Percentiles rank a stretch among this genome's conserved stretches.
Conservation (phyloP, 2,329 filamentous ascomycete genomes). For the Aspergillus felis region DNA sequence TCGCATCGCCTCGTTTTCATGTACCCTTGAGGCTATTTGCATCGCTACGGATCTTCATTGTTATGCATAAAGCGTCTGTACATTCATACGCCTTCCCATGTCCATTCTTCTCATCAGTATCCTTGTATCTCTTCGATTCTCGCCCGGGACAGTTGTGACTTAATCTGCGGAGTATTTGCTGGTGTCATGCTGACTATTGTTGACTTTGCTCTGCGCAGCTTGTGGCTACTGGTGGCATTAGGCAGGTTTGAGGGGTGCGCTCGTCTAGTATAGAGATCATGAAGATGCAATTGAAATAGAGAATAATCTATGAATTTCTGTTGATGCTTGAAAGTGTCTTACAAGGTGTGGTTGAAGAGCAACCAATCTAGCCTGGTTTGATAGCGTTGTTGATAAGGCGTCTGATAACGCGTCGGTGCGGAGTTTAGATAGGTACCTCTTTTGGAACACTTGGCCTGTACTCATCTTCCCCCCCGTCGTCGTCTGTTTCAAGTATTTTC, state of each 20-base stretch:
- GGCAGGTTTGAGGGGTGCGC: not conserved
- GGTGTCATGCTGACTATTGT: not conserved
- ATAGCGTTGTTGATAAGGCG: not conserved
- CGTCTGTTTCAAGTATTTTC: conserved; percentile 4
- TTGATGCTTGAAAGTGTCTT: not conserved
- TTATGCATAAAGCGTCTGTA: conserved; percentile 11
- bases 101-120: conserved; percentile 1
- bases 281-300: not conserved
- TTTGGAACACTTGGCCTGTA: conserved; percentile 18
- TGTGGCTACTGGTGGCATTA: not conserved
- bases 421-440: not conserved
- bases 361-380: not conserved
- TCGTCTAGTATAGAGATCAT: not conserved
- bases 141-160: not conserved
- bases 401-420: conserved; percentile 6
- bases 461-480: not conserved
- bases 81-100: conserved; percentile 12
- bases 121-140: not conserved
- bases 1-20: not conserved
- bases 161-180: not conserved
- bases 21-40: not conserved
- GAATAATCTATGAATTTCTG: not conserved
- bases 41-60: not conserved
- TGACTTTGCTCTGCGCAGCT: not conserved
- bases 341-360: not conserved